Base-by-base conservation (phyloP, 2,329 filamentous ascomycete species). In the Didymella sp. region DNA sequence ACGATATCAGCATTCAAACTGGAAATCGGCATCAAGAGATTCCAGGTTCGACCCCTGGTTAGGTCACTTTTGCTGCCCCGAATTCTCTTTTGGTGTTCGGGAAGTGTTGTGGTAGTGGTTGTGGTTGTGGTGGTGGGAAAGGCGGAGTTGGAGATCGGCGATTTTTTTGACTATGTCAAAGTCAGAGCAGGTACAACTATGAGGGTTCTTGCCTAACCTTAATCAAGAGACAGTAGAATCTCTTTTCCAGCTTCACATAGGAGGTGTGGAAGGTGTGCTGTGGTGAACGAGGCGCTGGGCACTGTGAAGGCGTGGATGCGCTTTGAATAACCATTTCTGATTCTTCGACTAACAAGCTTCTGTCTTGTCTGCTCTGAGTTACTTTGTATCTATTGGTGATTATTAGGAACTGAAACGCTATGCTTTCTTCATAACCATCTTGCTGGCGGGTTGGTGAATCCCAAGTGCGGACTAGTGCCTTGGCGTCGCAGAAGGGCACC, bases 1-100 rank as follows among this genome's bases (percentile, higher is more conserved):
- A 80, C 79, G 79, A 79, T 62, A 8, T 0, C 21, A 2, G n/a
- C n/a, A n/a, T n/a, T n/a, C n/a, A n/a, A n/a, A n/a, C n/a, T n/a
- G n/a, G n/a, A n/a, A n/a, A n/a, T 4, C 25, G 28, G n/a, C 12
- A 65, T 65, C 62, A 65, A 65, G 62, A 65, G 62, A 65, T 65
- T 65, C 52, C 58, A 64, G 61, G 61, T 61, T 59, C 25, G 25
- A 27, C 25, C 25, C 25, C 25, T 27, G 8, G 25, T 27, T 27
- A 27, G 30, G 30, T 31, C 30, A 31, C 21, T 35, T 35, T 17
- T 35, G 33, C 30, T n/a, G 3, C 2, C 13, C 30, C n/a, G 15
- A 15, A 15, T 15, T 2, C n/a, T 33, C 11, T n/a, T 33, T 33
- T n/a, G 30, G 30, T 33, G 30, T 33, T 6, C 4, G 6, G 6